Evolutionary conservation across 2,329 filamentous ascomycete genomes (phyloP).

Genomic region (Fusarium longipes): DNA sequence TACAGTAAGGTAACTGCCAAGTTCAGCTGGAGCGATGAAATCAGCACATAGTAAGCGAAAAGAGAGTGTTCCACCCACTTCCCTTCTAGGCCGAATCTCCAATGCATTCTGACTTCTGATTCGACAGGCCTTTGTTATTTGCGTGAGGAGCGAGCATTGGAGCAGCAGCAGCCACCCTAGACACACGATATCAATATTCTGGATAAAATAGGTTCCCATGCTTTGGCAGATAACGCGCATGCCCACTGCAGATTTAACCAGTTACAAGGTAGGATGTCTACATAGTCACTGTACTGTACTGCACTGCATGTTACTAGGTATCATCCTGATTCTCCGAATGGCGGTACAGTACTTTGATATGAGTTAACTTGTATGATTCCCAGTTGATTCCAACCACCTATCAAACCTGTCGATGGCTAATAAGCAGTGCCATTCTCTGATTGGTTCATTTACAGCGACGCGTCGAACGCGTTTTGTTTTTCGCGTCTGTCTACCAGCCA

Average conservation of each 20-base stretch:
- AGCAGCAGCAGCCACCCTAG: constrained; percentile 32
- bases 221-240: constrained; percentile 6
- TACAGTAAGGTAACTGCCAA: not conserved
- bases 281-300: not conserved
- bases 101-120: constrained; percentile 11
- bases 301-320: too few relatives aligned
- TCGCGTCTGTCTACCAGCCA: constrained; percentile 21
- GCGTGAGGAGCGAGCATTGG: constrained; percentile 11
- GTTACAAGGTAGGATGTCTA: not conserved
- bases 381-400: not conserved
- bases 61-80: constrained; percentile 22
- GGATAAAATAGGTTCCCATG: constrained; percentile 9
- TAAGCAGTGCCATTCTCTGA: not conserved
- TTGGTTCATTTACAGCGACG: constrained; percentile 22
- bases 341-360: not conserved
- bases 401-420: not conserved
- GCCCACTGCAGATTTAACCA: constrained; percentile 7
- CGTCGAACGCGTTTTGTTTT: constrained; percentile 25
- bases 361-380: constrained; percentile 22
- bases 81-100: constrained; percentile 27
- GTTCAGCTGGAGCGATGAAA: constrained; percentile 1
- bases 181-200: constrained; percentile 23
- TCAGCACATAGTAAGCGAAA: constrained; percentile 24
- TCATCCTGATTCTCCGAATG: not conserved
- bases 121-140: constrained; percentile 13